phyloP scores from a whole-genome alignment of 1,284 basidiomycete genomes.

The Cystobasidium slooffiae region DNA sequence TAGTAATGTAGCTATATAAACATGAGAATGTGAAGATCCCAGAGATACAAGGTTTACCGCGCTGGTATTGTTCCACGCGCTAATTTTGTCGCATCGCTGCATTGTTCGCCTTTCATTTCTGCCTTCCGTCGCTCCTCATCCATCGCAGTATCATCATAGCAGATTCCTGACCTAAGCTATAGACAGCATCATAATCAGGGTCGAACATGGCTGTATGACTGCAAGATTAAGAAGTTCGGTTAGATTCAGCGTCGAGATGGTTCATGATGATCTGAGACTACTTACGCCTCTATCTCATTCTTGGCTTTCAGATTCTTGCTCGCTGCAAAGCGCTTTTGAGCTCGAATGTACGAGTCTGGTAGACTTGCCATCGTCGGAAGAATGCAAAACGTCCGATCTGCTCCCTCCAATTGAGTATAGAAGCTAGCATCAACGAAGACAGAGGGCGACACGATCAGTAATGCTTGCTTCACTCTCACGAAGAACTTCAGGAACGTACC shows the following conservation, averaged over 20 bases:
- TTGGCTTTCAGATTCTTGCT: conserved; percentile 66
- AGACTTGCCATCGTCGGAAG: conserved; percentile 67
- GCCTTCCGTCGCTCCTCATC: conserved; percentile 27
- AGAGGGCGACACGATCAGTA: background rate
- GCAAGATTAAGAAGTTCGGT: background rate
- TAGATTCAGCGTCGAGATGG: background rate
- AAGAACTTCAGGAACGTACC: conserved; percentile 45
- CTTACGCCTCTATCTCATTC: conserved; percentile 75
- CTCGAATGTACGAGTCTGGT: conserved; percentile 62
- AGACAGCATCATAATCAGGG: conserved; percentile 32
- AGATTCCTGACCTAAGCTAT: conserved; percentile 37
- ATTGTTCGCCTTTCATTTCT: conserved; percentile 1
- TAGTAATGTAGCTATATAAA: conserved; percentile 5
- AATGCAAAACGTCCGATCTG: conserved; percentile 73
- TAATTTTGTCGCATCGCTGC: background rate
- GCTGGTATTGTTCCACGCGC: background rate
- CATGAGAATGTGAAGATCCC: background rate
- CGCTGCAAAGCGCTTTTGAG: conserved; percentile 54
- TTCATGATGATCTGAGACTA: background rate
- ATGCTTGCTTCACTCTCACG: conserved; percentile 6
- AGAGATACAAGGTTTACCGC: background rate
- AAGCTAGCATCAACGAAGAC: conserved; percentile 62
- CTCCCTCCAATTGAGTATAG: conserved; percentile 69
- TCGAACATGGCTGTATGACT: conserved; percentile 44
- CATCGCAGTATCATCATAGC: conserved; percentile 27